Conservation (phyloP, 1,284 basidiomycete genomes). For the Leccinum solheimii region DNA sequence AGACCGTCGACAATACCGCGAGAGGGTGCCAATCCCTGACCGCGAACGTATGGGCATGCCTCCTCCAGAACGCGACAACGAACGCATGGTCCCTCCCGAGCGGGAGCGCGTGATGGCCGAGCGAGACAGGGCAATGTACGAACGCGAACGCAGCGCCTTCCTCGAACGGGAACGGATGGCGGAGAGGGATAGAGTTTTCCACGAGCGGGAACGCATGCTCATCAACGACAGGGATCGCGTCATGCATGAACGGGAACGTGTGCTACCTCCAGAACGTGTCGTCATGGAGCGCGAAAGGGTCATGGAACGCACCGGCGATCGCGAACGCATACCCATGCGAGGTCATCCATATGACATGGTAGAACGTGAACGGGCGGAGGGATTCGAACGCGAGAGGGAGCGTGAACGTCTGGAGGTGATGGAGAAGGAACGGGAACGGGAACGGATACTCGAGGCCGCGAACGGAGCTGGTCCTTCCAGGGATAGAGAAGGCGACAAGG, state of each 20-base stretch:
- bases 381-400: constrained; percentile 29
- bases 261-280: constrained; percentile 21
- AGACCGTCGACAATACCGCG: constrained; percentile 30
- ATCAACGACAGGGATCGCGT: constrained; percentile 24
- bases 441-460: constrained; percentile 15
- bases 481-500: constrained; percentile 28
- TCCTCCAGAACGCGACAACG: constrained; percentile 22
- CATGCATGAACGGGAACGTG: constrained; percentile 29
- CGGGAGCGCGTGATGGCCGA: constrained; percentile 28
- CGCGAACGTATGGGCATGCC: constrained; percentile 26
- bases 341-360: constrained; percentile 24
- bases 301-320: constrained; percentile 24
- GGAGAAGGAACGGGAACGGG: constrained; percentile 30
- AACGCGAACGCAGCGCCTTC: constrained; percentile 27
- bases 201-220: constrained; percentile 27
- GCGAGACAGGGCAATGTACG: constrained; percentile 26
- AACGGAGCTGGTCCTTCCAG: constrained; percentile 10
- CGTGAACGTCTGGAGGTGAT: constrained; percentile 26
- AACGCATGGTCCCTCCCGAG: constrained; percentile 18
- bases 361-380: constrained; percentile 31
- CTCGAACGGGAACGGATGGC: constrained; percentile 28
- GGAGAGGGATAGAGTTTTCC: constrained; percentile 24
- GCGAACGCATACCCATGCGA: constrained; percentile 27
- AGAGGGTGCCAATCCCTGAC: constrained; percentile 6
- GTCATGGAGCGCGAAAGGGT: constrained; percentile 25